phyloP scores from a whole-genome alignment of 2,329 filamentous ascomycete genomes.

The Gremmenia infestans region DNA sequence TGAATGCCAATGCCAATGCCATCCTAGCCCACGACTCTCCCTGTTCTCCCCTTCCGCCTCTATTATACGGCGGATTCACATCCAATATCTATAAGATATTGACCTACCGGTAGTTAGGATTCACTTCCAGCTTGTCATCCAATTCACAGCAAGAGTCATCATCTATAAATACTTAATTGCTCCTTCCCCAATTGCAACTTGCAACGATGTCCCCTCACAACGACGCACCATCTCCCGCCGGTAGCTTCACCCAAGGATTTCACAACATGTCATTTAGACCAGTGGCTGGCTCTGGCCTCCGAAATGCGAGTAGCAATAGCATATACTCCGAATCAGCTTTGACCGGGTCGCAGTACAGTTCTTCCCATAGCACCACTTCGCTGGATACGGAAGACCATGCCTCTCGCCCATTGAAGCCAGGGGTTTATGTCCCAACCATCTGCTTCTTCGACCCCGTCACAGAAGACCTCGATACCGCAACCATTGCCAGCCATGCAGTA shows the following conservation, averaged over 20 bases:
- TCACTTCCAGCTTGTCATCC: background rate
- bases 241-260: slow-evolving; percentile 41
- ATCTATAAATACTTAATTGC: background rate
- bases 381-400: slow-evolving; percentile 31
- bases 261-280: slow-evolving; percentile 33
- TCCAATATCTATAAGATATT: background rate
- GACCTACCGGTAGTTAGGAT: background rate
- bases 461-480: slow-evolving; percentile 62
- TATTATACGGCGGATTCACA: background rate
- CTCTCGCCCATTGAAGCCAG: slow-evolving; percentile 40
- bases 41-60: background rate
- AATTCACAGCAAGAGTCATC: too few relatives aligned
- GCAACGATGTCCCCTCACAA: slow-evolving; percentile 42
- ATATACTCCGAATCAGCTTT: slow-evolving; percentile 34
- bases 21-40: slow-evolving; percentile 1
- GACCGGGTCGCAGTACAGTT: slow-evolving; percentile 33
- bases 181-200: slow-evolving; percentile 2
- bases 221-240: slow-evolving; percentile 42
- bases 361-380: slow-evolving; percentile 39
- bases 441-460: slow-evolving; percentile 64
- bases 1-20: slow-evolving; percentile 2
- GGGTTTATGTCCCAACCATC: slow-evolving; percentile 69
- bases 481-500: slow-evolving; percentile 44
- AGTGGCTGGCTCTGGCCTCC: slow-evolving; percentile 16
- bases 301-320: slow-evolving; percentile 22